Base-by-base conservation (phyloP, 768 basidiomycete genomes). In the Russula foetens region DNA sequence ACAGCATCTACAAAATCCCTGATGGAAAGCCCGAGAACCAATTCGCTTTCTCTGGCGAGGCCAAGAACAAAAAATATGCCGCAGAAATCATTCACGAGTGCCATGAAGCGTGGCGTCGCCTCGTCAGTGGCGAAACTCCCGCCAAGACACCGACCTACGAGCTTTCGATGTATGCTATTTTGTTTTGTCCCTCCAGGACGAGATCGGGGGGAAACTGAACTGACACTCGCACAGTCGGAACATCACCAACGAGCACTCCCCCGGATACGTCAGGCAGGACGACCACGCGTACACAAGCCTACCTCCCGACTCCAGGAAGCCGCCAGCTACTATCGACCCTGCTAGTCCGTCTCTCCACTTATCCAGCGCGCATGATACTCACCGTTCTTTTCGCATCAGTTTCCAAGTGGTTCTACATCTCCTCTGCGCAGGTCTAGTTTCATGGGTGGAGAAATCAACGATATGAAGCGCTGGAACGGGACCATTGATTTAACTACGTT, bases 1-100 rank as follows among this genome's bases (percentile, higher is more conserved):
- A 4, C 64, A 92, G 91, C 73, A 93, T 94, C 75, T 94, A 94
- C 86, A 94, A 93, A 76, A 93, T 93, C 70, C 91, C 92, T 71
- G 92, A 95, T 73, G 92, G 90, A 67, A 93, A 95, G 83, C 86
- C 88, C 67, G 93, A 98, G 78, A 99, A 99, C 79, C 86, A 88
- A 66, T 99, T 99, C 71, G 97, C 97, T 19, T 99, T 99, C 84
- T 95, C 92, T 55, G 97, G 97, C 59, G 97, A 99, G 77, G 96
- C 96, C 66, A 99, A 98, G 81, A 97, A 97, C 82, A 97, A 96
- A 82, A 97, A 96, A 75, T 99, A 98, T 72, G 97, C 97, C 33
- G 92, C 90, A 56, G 96, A 98, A 76, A 97, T 98, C 77, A 90
- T 99, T 71, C 95, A 97, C 75, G 97, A 99, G 74, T 95, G 92